Evolutionary conservation across 176 grass and related monocot species (phyloP), one percentile per base, ranked within the genome.

Genomic region (Lolium perenne): DNA sequence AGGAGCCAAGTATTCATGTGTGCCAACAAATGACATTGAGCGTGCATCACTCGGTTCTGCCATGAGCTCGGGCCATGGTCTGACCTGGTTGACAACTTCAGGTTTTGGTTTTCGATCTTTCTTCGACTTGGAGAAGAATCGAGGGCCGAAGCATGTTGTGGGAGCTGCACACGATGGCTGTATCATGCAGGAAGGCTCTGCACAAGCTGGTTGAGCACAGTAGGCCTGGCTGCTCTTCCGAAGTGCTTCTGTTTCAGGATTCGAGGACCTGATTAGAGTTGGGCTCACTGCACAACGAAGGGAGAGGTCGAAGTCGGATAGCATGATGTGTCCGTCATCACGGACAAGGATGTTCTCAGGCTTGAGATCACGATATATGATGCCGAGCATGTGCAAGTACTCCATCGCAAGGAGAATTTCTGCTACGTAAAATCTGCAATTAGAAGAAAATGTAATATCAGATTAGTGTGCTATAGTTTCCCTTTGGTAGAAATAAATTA

Each of bases 271-370:
- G 90, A 95, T 93, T 4, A 95, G 49, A 0, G 87, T 95, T 1
- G 93, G 93, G 77, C 89, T 98, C 29, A 97, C 91, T 48, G 89
- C 50, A 57, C 95, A 98, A 0, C 91, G 86, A 18, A 95, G 83
- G 16, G 95, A 95, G 73, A 93, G 93, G 66, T 93, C 91, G 17
- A 95, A 97, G 60, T 95, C 93, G 2, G 93, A 93, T 22, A 97
- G 89, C 95, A 97, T 97, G 91, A 97, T 97, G 76, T 97, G 95
- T 57, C 95, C 95, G 22, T 97, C 95, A 58, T 95, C 93, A 16
- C 95, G 87, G 15, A 97, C 91, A 71, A 97, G 92, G 63, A 97
- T 86, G 40, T 97, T 97, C 85, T 97, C 93, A 6, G 93, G 95
- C 90, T 97, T 95, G 14, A 97, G 89, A 74, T 97, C 95, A 23